These are phyloP conservation scores for Gnomoniopsis smithogilvyi DNA, from an alignment of 2,329 filamentous ascomycete species.

Conservation along the genomic window DNA sequence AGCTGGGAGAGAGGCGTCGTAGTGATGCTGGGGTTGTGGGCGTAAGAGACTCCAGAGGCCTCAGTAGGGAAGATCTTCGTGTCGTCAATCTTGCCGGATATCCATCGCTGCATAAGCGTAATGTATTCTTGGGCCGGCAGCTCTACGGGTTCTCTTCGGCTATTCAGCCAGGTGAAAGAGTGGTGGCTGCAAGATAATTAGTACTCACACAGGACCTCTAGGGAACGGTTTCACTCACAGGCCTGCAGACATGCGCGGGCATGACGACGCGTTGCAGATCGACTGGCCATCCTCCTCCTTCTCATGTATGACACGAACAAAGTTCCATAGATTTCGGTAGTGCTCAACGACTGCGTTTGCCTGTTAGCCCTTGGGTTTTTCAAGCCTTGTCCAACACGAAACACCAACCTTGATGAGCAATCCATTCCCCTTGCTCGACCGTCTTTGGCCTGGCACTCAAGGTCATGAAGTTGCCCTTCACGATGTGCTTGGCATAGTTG, in stretches of 20 bases:
- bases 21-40: constrained; percentile 58
- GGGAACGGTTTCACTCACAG: constrained; percentile 58
- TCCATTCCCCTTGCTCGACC: constrained; percentile 91
- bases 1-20: constrained; percentile 61
- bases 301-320: constrained; percentile 85
- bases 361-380: constrained; percentile 1
- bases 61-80: constrained; percentile 87
- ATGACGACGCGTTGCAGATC: constrained; percentile 80
- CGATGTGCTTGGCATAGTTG: constrained; percentile 77
- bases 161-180: constrained; percentile 95
- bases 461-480: constrained; percentile 97
- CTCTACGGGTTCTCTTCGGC: constrained; percentile 81
- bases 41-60: constrained; percentile 64
- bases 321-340: constrained; percentile 83
- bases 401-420: constrained; percentile 82
- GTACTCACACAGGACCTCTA: not conserved
- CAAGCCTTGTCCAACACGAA: not conserved
- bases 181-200: constrained; percentile 58
- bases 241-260: constrained; percentile 92
- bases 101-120: constrained; percentile 94
- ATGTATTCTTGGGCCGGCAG: constrained; percentile 93
- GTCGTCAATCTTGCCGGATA: constrained; percentile 92
- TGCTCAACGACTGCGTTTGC: constrained; percentile 75
- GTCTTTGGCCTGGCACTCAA: constrained; percentile 89
- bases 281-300: constrained; percentile 73